phyloP scores from a whole-genome alignment of 345 rosid species.

The Orychophragmus violaceus region DNA sequence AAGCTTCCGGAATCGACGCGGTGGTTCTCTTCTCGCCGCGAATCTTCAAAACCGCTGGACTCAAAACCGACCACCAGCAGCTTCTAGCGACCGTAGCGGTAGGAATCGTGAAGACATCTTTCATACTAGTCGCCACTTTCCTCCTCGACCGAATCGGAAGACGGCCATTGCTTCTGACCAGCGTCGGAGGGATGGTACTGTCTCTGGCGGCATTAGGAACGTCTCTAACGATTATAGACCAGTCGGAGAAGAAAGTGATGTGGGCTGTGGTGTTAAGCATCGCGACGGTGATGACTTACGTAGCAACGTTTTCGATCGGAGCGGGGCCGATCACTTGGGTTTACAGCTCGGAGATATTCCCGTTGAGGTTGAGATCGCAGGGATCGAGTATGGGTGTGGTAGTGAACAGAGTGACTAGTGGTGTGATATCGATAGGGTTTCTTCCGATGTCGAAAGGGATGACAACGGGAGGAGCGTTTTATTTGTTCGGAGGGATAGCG shows the following conservation, averaged over 20 bases:
- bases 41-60: conserved; percentile 80
- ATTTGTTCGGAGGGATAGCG: conserved; percentile 50
- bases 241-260: conserved; percentile 31
- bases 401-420: conserved; percentile 65
- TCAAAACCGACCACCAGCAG: conserved; percentile 34
- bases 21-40: conserved; percentile 80
- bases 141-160: conserved; percentile 70
- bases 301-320: conserved; percentile 78
- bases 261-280: conserved; percentile 70
- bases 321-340: conserved; percentile 87
- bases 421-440: conserved; percentile 57
- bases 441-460: conserved; percentile 44
- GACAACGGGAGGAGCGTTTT: conserved; percentile 72
- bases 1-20: conserved; percentile 73
- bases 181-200: conserved; percentile 64
- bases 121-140: conserved; percentile 71
- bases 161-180: conserved; percentile 64
- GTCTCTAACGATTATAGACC: conserved; percentile 43
- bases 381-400: conserved; percentile 67
- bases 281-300: conserved; percentile 49
- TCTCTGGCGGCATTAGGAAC: conserved; percentile 46
- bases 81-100: conserved; percentile 80
- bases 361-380: conserved; percentile 74
- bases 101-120: conserved; percentile 60
- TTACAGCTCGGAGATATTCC: conserved; percentile 82